phyloP scores from a whole-genome alignment of 768 basidiomycete species.

The Lentinula lateritia region DNA sequence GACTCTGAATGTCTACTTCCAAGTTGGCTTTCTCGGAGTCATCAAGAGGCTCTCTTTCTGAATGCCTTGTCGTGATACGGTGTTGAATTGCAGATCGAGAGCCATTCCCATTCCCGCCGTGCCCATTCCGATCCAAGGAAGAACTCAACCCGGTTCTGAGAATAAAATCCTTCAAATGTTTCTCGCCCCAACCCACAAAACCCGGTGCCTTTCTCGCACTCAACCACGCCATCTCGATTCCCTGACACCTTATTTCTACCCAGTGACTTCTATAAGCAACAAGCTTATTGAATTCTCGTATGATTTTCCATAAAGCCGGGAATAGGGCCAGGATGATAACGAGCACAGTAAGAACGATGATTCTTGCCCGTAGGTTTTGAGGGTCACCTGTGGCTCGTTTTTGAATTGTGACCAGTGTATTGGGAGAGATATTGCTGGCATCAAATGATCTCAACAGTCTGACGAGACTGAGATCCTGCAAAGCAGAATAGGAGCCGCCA shows the following conservation, averaged over 20 bases:
- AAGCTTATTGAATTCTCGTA: constrained; percentile 56
- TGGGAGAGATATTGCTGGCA: constrained; percentile 26
- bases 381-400: constrained; percentile 32
- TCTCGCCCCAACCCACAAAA: constrained; percentile 70
- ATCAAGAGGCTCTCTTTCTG: constrained; percentile 25
- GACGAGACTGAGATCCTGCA: constrained; percentile 74
- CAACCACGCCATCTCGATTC: constrained; percentile 73
- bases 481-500: constrained; percentile 57
- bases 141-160: constrained; percentile 63
- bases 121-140: constrained; percentile 33
- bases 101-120: constrained; percentile 22
- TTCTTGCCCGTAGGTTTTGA: constrained; percentile 47
- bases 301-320: constrained; percentile 60
- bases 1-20: constrained; percentile 63
- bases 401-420: constrained; percentile 22
- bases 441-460: constrained; percentile 65
- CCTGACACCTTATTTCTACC: constrained; percentile 57
- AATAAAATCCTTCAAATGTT: constrained; percentile 63
- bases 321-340: constrained; percentile 55
- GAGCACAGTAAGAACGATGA: constrained; percentile 66
- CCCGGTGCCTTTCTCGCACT: constrained; percentile 59
- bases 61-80: constrained; percentile 23
- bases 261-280: constrained; percentile 54
- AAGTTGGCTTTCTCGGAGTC: constrained; percentile 35
- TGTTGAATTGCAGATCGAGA: constrained; percentile 13